Conservation (phyloP, 306 rosid species). For the Gastrolobium bilobum region DNA sequence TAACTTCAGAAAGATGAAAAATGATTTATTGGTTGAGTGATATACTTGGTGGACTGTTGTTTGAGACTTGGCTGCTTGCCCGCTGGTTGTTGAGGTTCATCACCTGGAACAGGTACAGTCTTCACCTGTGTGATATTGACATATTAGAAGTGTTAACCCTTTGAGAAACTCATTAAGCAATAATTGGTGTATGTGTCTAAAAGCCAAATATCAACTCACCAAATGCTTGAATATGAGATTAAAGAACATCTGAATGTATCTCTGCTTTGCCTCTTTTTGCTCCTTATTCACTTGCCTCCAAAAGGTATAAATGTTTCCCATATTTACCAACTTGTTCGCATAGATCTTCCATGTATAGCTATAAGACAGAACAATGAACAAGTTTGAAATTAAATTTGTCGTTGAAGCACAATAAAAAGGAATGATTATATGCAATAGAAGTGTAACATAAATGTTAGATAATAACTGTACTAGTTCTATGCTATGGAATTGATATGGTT, state of each 20-base stretch:
- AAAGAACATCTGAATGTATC: slow-evolving; percentile 88
- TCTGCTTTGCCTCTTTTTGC: slow-evolving; percentile 83
- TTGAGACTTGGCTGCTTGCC: slow-evolving; percentile 53
- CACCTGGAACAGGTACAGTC: slow-evolving; percentile 65
- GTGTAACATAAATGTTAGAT: not conserved
- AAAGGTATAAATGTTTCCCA: slow-evolving; percentile 79
- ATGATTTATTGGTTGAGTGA: slow-evolving; percentile 34
- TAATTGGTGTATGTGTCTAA: not conserved
- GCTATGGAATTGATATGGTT: slow-evolving; percentile 21
- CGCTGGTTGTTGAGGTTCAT: slow-evolving; percentile 57
- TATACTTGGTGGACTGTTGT: slow-evolving; percentile 61
- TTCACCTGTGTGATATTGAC: slow-evolving; percentile 73
- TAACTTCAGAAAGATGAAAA: not conserved
- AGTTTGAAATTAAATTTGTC: slow-evolving; percentile 7
- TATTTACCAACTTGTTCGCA: slow-evolving; percentile 82
- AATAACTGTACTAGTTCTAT: not conserved
- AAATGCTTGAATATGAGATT: slow-evolving; percentile 75
- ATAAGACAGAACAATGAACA: slow-evolving; percentile 38
- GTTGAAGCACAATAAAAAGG: not conserved
- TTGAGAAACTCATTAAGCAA: not conserved
- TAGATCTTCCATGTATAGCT: slow-evolving; percentile 98
- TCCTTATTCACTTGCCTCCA: slow-evolving; percentile 83
- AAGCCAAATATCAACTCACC: slow-evolving; percentile 53
- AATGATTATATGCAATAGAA: not conserved
- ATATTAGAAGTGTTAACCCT: slow-evolving; percentile 25